phyloP scores from a whole-genome alignment of 1,284 basidiomycete genomes.

The Ganoderma resinaceum region DNA sequence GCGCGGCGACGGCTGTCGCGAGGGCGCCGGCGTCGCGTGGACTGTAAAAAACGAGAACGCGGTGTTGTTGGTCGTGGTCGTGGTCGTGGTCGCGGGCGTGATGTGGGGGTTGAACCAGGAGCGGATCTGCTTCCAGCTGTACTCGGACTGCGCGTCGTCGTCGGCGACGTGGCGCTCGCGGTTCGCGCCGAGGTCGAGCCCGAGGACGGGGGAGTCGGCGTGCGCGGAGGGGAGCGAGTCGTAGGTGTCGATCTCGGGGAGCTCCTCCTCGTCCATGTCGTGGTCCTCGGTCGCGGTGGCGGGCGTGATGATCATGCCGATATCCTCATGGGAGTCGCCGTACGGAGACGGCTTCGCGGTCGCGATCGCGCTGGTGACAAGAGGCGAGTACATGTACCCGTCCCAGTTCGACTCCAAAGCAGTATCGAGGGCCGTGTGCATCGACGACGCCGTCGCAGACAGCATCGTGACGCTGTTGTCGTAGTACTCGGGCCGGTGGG shows the following conservation, averaged over 20 bases:
- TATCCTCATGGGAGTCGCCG: conserved; percentile 31
- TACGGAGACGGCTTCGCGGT: conserved; percentile 36
- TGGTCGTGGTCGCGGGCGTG: conserved; percentile 24
- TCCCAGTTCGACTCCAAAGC: conserved; percentile 57
- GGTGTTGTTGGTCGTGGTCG: conserved; percentile 29
- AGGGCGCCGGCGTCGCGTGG: conserved; percentile 33
- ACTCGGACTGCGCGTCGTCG: conserved; percentile 22
- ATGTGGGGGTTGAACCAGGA: conserved; percentile 33
- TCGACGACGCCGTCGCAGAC: conserved; percentile 63
- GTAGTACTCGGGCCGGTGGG: conserved; percentile 59
- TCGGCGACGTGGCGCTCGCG: conserved; percentile 16
- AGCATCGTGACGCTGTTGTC: conserved; percentile 55
- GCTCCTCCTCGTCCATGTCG: conserved; percentile 37
- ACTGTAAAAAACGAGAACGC: conserved; percentile 39
- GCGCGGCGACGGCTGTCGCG: conserved; percentile 25
- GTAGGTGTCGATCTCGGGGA: conserved; percentile 36
- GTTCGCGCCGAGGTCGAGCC: conserved; percentile 30
- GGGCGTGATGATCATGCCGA: conserved; percentile 37
- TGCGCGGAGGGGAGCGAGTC: conserved; percentile 28
- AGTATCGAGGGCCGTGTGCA: conserved; percentile 80
- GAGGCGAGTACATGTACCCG: conserved; percentile 36
- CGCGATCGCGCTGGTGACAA: conserved; percentile 32
- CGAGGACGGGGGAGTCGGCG: conserved; percentile 38
- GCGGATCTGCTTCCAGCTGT: conserved; percentile 34
- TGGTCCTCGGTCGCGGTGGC: conserved; percentile 36